Conservation (phyloP, 805 yeast species). For the Pichia membranifaciens region DNA sequence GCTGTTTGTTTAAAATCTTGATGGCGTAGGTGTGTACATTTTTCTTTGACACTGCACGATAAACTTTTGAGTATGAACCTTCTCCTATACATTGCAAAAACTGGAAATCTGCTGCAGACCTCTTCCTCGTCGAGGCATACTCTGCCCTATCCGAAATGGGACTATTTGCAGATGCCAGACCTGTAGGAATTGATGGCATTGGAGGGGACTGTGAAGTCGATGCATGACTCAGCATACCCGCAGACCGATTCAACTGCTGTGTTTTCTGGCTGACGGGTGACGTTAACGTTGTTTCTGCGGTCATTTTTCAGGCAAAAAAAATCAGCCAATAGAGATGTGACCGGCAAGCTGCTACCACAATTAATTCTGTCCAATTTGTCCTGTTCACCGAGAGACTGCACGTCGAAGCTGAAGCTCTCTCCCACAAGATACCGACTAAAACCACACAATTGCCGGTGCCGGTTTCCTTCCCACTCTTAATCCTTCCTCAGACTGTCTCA, state of each 20-base stretch:
- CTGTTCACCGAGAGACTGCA: too few relatives aligned
- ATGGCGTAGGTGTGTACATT: conserved; percentile 79
- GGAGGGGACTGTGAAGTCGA: too few relatives aligned
- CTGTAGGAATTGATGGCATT: too few relatives aligned
- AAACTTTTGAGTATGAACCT: conserved; percentile 94
- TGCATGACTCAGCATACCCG: too few relatives aligned
- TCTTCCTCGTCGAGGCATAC: conserved; percentile 26
- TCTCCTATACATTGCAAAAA: conserved; percentile 89
- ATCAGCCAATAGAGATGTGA: neutral
- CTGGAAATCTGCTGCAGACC: conserved; percentile 76
- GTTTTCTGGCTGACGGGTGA: neutral
- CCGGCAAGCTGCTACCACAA: too few relatives aligned
- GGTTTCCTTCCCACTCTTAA: too few relatives aligned
- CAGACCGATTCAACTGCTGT: neutral
- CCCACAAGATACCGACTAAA: too few relatives aligned
- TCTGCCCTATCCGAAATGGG: too few relatives aligned
- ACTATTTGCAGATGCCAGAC: too few relatives aligned
- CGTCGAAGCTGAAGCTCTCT: too few relatives aligned
- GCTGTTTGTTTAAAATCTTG: conserved; percentile 84
- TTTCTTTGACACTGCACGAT: conserved; percentile 73
- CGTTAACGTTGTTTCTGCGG: neutral
- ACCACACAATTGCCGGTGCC: too few relatives aligned
- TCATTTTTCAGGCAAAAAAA: conserved; percentile 1
- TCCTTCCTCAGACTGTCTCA: neutral
- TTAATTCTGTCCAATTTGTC: too few relatives aligned